A percentile compares a stretch with the other conserved stretches of the same genome.
phyloP scores from a whole-genome alignment of 2,329 filamentous ascomycete species.

The Exophiala sp. region DNA sequence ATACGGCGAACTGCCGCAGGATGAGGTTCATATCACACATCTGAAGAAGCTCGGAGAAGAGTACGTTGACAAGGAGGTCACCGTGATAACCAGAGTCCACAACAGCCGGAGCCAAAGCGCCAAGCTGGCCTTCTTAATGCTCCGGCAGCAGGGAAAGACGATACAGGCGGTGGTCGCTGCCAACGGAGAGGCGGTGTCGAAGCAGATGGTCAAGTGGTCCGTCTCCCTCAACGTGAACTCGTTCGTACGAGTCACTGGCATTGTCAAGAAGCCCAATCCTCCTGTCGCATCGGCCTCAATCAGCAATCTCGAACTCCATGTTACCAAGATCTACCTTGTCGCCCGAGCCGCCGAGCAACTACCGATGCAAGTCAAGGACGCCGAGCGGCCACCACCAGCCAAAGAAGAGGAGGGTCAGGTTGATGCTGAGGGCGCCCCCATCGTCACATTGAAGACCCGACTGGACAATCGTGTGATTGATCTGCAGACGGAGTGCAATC shows the following conservation, averaged over 20 bases:
- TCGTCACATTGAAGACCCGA: slow-evolving; percentile 75
- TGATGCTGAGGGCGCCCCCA: slow-evolving; percentile 53
- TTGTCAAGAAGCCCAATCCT: slow-evolving; percentile 74
- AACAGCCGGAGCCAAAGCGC: slow-evolving; percentile 83
- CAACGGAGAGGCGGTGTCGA: slow-evolving; percentile 55
- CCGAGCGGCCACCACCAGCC: slow-evolving; percentile 44
- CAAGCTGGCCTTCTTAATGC: slow-evolving; percentile 84
- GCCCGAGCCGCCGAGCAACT: slow-evolving; percentile 56
- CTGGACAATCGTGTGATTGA: slow-evolving; percentile 91
- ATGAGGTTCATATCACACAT: slow-evolving; percentile 51
- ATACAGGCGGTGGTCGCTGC: slow-evolving; percentile 74
- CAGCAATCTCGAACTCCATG: slow-evolving; percentile 75
- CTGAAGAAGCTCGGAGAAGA: slow-evolving; percentile 58
- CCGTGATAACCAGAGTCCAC: slow-evolving; percentile 74
- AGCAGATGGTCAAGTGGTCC: slow-evolving; percentile 94
- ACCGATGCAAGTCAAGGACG: slow-evolving; percentile 55
- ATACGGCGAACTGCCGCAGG: slow-evolving; percentile 65
- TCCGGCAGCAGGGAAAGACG: slow-evolving; percentile 70
- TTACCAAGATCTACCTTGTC: slow-evolving; percentile 76
- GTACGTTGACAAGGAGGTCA: slow-evolving; percentile 64
- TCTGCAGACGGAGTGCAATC: slow-evolving; percentile 83
- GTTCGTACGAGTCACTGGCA: slow-evolving; percentile 73
- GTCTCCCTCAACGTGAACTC: slow-evolving; percentile 69
- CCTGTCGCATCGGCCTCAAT: slow-evolving; percentile 84
- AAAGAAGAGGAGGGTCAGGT: slow-evolving; percentile 44